Evolutionary conservation across 768 basidiomycete genomes (phyloP), one percentile per base, ranked within the genome.

Genomic region (Russula virescens): DNA sequence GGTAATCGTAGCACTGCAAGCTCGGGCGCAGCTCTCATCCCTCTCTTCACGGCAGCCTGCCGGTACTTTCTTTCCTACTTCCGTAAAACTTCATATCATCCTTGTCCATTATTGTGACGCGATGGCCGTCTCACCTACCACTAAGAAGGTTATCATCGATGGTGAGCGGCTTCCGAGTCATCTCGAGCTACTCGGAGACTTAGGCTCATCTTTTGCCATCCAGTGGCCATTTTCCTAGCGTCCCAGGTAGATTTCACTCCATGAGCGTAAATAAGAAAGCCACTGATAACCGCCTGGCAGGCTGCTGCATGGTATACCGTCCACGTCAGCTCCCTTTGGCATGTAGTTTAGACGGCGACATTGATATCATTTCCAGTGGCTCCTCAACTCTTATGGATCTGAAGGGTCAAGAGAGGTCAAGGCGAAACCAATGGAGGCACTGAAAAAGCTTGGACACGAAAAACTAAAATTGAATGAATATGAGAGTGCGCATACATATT

Each of bases 401-500:
- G 79, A 80, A 28, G 70, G 80, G 69, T 81, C 84, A 69, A 82
- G 84, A 70, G 81, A 82, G 63, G 79, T 86, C 18, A 84, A 86
- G 66, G 79, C 82, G 56, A 91, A 89, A 70, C 86, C 88, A 38
- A 66, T 85, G 60, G 85, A 89, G 68, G 84, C 86, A 13, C 69
- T 91, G 63, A 83, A 87, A 68, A 83, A 82, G 56, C 73, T 91
- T 19, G 89, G 89, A 4, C 87, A 91, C 72, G 81, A 75, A 45
- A 80, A 83, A 53, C 77, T 97, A 5, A 83, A 90, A 67, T 78
- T 99, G 58, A 85, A 91, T 69, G 95, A 98, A 74, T 91, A 98
- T 71, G 96, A 99, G 78, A 76, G 91, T 92, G 73, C 65, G 87
- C 73, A 31, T 0, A 54, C 38, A 40, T 60, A n/a, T 28, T 26